Base-by-base conservation (phyloP, 2,329 filamentous ascomycete genomes). In the Aspergillus pseudotamarii region DNA sequence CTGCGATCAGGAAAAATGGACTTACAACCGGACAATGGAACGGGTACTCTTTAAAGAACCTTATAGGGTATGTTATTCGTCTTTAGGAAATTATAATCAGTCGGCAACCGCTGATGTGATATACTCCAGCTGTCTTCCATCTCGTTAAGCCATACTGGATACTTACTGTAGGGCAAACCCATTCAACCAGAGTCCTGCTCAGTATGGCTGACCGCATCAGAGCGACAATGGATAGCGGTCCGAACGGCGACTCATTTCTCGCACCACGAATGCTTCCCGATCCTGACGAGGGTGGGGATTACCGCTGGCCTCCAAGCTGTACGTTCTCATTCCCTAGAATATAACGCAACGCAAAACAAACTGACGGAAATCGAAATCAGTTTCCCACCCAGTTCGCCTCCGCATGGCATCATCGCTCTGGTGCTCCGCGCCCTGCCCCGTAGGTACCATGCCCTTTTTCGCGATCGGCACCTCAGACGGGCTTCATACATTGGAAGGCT, bases 401-500 rank as follows among this genome's bases (percentile, higher is more conserved):
- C 70, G 61, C 30, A 71, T 70, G 4, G 63, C 68, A 36, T 65
- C 69, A 21, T 74, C 76, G 1, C 57, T 78, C 34, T 79, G 77
- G 75, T 78, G 73, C 57, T 78, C 77, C 3, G 72, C 77, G 1
- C 64, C 78, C 2, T 75, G 73, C 28, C 78, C 78, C 43, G 64
- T 64, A 26, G 68, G 71, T 4, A 63, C 67, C 19, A 73, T 66
- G 19, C 68, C 73, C 1, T 59, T 73, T 11, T 80, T 80, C 53
- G 77, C 77, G 32, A 68, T 80, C 36, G 78, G 78, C 4, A 76
- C 76, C 5, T 78, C 76, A 4, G 68, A 75, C 2, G 77, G 78
- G 16, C 66, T 80, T 11, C 65, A 76, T 53, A 76, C 72, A 2
- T 62, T 79, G 6, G 68, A 75, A 53, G 72, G 72, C 19, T 61